Percentiles rank a stretch among this genome's conserved stretches.
Conservation (phyloP, 2,329 filamentous ascomycete species). For the Trichothecium sympodiale region DNA sequence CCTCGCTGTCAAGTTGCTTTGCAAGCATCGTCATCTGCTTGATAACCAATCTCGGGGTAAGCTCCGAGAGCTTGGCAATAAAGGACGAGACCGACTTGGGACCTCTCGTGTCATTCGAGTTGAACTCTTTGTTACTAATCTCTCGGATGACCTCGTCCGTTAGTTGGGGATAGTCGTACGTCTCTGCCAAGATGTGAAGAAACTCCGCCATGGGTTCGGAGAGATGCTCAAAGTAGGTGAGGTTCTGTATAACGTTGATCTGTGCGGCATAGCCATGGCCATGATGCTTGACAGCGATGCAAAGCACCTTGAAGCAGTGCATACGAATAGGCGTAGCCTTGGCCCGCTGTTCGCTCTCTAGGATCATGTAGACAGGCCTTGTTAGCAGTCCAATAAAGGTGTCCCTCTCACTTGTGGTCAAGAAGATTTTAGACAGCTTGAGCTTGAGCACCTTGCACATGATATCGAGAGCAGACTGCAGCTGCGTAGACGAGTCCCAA, state of each 20-base stretch:
- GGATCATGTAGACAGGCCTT: constrained; percentile 80
- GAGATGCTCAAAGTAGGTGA: constrained; percentile 98
- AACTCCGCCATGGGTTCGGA: constrained; percentile 99
- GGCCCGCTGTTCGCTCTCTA: constrained; percentile 87
- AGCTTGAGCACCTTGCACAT: constrained; percentile 96
- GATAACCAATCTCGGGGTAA: constrained; percentile 83
- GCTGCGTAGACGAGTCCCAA: constrained; percentile 83
- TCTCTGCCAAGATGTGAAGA: constrained; percentile 85
- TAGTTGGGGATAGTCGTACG: constrained; percentile 94
- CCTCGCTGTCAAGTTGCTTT: constrained; percentile 91
- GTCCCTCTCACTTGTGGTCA: constrained; percentile 92
- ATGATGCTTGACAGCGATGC: constrained; percentile 94
- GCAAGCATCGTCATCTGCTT: constrained; percentile 95
- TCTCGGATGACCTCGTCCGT: constrained; percentile 90
- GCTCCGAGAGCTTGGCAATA: constrained; percentile 83
- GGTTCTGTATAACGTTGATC: constrained; percentile 93
- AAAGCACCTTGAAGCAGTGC: constrained; percentile 95
- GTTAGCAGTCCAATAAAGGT: constrained; percentile 91
- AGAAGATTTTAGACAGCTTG: constrained; percentile 83
- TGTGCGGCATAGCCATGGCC: constrained; percentile 94
- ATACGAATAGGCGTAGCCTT: constrained; percentile 86
- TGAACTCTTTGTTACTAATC: constrained; percentile 95
- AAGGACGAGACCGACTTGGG: constrained; percentile 95
- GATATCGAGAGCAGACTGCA: constrained; percentile 78
- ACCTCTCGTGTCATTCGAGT: constrained; percentile 87